A percentile compares a stretch with the other conserved stretches of the same genome.
phyloP scores from a whole-genome alignment of 441 rosid species.

The Pelargonium australe region DNA sequence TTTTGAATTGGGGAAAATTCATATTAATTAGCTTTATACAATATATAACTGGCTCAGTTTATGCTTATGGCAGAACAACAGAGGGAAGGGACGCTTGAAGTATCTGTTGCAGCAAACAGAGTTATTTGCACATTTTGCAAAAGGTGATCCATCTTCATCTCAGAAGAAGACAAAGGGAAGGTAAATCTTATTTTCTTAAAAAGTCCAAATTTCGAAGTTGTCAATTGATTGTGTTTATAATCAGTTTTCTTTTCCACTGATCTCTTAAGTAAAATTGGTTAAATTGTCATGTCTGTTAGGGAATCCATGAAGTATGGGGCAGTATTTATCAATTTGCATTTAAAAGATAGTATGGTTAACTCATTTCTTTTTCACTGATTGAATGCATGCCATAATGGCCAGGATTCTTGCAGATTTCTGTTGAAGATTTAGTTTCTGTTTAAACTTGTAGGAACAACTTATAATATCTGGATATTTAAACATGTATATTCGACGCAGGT shows the following conservation, averaged over 20 bases:
- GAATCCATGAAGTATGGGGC: neutral
- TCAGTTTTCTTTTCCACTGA: neutral
- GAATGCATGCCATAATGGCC: no score
- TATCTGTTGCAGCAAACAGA: conserved; percentile 94
- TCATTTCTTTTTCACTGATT: no score
- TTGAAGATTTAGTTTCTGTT: no score
- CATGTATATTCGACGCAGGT: no score
- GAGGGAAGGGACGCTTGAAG: conserved; percentile 85
- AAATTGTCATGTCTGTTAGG: neutral
- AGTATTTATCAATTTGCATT: neutral
- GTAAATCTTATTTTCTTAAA: conserved; percentile 28
- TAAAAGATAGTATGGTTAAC: no score
- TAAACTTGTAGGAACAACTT: no score
- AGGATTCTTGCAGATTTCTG: no score
- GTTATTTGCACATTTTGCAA: conserved; percentile 95
- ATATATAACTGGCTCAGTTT: neutral
- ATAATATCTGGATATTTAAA: no score
- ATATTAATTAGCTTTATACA: neutral
- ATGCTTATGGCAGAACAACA: conserved; percentile 54
- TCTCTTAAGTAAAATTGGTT: neutral
- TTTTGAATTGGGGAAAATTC: neutral
- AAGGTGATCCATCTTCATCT: conserved; percentile 64
- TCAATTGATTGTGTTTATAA: neutral
- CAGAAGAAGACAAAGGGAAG: conserved; percentile 83
- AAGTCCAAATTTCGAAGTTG: neutral